Evolutionary conservation across 2,329 filamentous ascomycete genomes (phyloP), one percentile per base, ranked within the genome.

Genomic region (Paraconiothyrium brasiliense): DNA sequence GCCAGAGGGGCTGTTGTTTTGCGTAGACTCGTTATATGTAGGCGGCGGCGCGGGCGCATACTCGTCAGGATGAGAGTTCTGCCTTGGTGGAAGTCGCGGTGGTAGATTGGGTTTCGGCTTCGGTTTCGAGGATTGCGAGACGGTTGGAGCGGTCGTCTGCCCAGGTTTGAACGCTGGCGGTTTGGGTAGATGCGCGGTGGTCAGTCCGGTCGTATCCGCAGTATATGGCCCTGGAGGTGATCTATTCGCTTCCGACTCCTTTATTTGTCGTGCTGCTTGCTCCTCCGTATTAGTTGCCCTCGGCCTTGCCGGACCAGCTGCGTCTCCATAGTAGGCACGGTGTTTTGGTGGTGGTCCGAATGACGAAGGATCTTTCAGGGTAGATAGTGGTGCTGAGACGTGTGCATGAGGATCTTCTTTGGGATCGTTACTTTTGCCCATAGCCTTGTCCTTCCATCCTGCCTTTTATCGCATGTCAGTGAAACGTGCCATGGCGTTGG

Each of bases 281-380:
- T 78, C 52, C 20, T 37, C 41, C 57, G 78, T 76, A 62, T 72
- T 76, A 58, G 68, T 39, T 20, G 56, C n/a, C 3, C 55, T 52
- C 43, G 63, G 81, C 11, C 58, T 60, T 55, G 83, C 81, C 34
- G 80, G 76, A 14, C 82, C 71, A 3, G 82, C 79, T 7, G 76
- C 78, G 14, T 77, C 79, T 59, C 82, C 79, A 73, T 85, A 80
- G 66, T 83, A 84, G 54, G 83, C 81, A 59, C 82, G 78, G 63
- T 73, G 90, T 70, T 87, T 94, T 0, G 93, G 93, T 30, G 93
- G 93, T 27, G 93, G 92, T 2, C 87, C 92, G 75, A 97, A 97
- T 16, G 88, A 86, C 1, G 87, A 78, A 1, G 92, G 93, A 74
- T 97, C 93, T 74, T 88, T 89, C 34, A 97, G 84, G 3, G 87